Evolutionary conservation across 805 yeast species (phyloP).

Genomic region (Metschnikowia cubensis): DNA sequence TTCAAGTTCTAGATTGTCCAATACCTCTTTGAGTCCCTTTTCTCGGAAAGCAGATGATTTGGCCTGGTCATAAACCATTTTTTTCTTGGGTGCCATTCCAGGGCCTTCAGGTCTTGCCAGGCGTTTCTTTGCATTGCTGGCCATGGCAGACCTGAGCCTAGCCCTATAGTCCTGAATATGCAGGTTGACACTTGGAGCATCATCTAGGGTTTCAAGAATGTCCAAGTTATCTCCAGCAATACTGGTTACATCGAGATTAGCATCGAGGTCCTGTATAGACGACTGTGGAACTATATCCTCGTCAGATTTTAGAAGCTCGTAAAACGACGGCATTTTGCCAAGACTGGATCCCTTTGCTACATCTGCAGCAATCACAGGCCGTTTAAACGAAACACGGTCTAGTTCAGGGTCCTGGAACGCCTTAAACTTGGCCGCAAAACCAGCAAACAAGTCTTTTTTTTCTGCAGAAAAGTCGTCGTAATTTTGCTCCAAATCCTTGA

Average conservation of each 20-base stretch:
- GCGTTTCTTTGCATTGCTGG: neutral
- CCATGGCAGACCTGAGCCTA: neutral
- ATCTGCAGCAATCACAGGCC: conserved; percentile 21
- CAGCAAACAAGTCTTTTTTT: conserved; percentile 10
- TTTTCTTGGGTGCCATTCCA: neutral
- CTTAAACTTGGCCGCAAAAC: conserved; percentile 19
- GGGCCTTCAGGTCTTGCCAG: neutral
- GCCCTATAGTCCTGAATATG: conserved; percentile 6
- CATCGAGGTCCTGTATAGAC: conserved; percentile 11
- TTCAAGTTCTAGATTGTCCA: neutral
- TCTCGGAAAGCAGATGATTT: neutral
- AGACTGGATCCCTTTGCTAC: neutral
- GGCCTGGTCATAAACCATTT: neutral
- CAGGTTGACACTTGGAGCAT: neutral
- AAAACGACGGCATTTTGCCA: conserved; percentile 14
- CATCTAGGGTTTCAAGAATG: conserved; percentile 1
- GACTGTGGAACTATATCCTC: conserved; percentile 9
- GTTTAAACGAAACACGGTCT: conserved; percentile 31
- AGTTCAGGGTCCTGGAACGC: conserved; percentile 25
- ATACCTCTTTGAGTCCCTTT: neutral
- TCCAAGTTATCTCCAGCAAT: conserved; percentile 17
- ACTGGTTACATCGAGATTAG: conserved; percentile 7
- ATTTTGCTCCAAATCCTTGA: conserved; percentile 1
- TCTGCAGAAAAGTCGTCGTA: conserved; percentile 14
- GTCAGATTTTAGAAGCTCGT: conserved; percentile 10